Evolutionary conservation across 208 protist genomes (phyloP).

Genomic region (Herpetomonas samuelpessoai): DNA sequence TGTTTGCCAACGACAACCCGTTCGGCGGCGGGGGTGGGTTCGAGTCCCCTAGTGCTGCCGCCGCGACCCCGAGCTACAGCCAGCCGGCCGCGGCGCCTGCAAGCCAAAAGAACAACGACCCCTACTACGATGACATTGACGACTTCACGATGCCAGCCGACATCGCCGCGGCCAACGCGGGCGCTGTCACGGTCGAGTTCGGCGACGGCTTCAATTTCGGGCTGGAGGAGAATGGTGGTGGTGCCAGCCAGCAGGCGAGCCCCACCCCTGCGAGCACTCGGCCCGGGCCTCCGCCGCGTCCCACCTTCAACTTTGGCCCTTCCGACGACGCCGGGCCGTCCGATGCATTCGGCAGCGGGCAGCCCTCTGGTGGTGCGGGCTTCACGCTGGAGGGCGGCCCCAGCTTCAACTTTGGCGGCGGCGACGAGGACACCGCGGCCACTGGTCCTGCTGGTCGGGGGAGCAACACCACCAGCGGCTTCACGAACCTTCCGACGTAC

Average conservation of each 20-base stretch:
- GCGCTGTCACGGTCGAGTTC: conserved; percentile 29
- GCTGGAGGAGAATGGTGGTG: conserved; percentile 1
- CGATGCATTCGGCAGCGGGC: not conserved
- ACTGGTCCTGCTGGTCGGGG: not conserved
- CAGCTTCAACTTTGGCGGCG: conserved; percentile 12
- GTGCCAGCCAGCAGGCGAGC: not conserved
- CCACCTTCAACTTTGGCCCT: conserved; percentile 61
- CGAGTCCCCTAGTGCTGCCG: not conserved
- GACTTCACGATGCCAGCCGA: conserved; percentile 47
- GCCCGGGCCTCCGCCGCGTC: conserved; percentile 19
- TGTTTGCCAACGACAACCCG: not conserved
- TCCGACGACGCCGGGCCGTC: conserved; percentile 14
- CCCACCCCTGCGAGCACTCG: conserved; percentile 1
- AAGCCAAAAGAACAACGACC: conserved; percentile 40
- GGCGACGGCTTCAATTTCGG: conserved; percentile 30
- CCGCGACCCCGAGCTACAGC: not conserved
- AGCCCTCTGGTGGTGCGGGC: not conserved
- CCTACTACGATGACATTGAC: conserved; percentile 77
- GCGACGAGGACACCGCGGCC: conserved; percentile 3
- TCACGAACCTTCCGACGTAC: conserved; percentile 49
- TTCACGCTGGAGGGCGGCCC: conserved; percentile 4
- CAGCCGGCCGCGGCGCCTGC: conserved; percentile 9
- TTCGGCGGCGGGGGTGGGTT: not conserved
- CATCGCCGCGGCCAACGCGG: conserved; percentile 6
- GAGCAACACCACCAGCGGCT: conserved; percentile 7